Evolutionary conservation across 2,329 filamentous ascomycete genomes (phyloP), one percentile per base, ranked within the genome.

Genomic region (Trichothecium sympodiale): DNA sequence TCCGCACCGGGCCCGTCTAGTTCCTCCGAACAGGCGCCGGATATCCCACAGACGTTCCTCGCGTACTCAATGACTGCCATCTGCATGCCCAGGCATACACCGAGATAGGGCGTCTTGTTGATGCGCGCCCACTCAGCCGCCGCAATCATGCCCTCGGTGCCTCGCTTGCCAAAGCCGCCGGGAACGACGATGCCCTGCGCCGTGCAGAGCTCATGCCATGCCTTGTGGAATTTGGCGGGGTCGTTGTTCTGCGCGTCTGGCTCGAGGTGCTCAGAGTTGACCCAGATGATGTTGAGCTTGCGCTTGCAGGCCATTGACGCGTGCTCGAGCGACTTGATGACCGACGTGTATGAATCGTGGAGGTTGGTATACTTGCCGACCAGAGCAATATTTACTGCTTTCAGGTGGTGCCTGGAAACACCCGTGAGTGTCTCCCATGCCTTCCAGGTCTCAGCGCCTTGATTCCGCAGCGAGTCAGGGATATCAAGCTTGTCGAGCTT

Each of bases 41-140:
- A 48, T 42, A 87, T 67, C 18, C 73, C 74, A 59, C 78, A 83
- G 2, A 89, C 65, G 45, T 85, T 78, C 29, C 87, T 77, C 2
- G 87, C 86, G 47, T 77, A 85, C 58, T 96, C 88, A 46, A 95
- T 82, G 33, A 94, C 86, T 15, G 89, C 87, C 33, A 94, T 73
- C 57, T 96, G 91, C 79, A 94, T 86, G 39, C 87, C 87, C 16
- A 95, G 67, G 55, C 89, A 95, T 43, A 96, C 82, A 40, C 91
- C 91, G 1, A 96, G 70, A 61, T 82, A 95, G 2, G 87, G 87
- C 4, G 74, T 74, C 42, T 81, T 79, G 49, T 86, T 79, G 45
- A 82, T 80, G 37, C 91, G 79, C 2, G 89, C 88, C 80, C 83
- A 95, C 44, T 79, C 80, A n/a, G 83, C 80, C 3, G 82, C 83